A percentile compares a stretch with the other conserved stretches of the same genome.
phyloP scores from a whole-genome alignment of 2,329 filamentous ascomycete genomes.

The Dactylellina leptospora region DNA sequence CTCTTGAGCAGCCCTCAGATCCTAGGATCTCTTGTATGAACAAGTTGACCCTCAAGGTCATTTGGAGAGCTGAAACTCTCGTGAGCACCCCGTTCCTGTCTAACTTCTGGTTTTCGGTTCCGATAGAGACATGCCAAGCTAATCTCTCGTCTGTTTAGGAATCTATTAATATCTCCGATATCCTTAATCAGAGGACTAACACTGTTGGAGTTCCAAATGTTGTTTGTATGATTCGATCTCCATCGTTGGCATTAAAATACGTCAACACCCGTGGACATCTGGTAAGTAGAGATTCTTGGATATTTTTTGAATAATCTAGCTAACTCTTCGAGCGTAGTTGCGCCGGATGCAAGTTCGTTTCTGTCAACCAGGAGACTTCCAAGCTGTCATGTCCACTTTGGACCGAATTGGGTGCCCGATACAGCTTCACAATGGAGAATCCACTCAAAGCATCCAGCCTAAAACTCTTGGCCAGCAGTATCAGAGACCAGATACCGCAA shows the following conservation, averaged over 20 bases:
- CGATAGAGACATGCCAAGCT: background rate
- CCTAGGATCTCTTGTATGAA: conserved; percentile 33
- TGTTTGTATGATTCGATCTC: conserved; percentile 44
- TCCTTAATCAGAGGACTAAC: conserved; percentile 24
- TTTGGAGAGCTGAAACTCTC: conserved; percentile 50
- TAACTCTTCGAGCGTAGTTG: conserved; percentile 13
- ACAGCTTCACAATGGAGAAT: conserved; percentile 33
- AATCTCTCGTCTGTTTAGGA: conserved; percentile 9
- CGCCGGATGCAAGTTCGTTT: conserved; percentile 48
- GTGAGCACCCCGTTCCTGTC: background rate
- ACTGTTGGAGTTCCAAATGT: conserved; percentile 32
- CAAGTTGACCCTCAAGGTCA: conserved; percentile 37
- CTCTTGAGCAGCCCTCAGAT: conserved; percentile 41
- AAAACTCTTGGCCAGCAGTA: conserved; percentile 7
- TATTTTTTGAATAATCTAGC: background rate
- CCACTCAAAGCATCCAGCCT: conserved; percentile 10
- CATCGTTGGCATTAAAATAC: conserved; percentile 44
- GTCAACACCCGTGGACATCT: conserved; percentile 30
- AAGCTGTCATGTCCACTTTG: conserved; percentile 23
- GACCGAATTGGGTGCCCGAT: conserved; percentile 42
- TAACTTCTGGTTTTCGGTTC: background rate
- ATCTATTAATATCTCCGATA: conserved; percentile 37
- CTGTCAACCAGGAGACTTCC: conserved; percentile 30
- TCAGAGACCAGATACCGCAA: conserved; percentile 15
- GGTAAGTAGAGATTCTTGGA: conserved; percentile 2